A percentile compares a stretch with the other conserved stretches of the same genome.
These are phyloP conservation scores for Ogataea hybrid DNA, from an alignment of 1,139 yeast species.

Conservation along the genomic window DNA sequence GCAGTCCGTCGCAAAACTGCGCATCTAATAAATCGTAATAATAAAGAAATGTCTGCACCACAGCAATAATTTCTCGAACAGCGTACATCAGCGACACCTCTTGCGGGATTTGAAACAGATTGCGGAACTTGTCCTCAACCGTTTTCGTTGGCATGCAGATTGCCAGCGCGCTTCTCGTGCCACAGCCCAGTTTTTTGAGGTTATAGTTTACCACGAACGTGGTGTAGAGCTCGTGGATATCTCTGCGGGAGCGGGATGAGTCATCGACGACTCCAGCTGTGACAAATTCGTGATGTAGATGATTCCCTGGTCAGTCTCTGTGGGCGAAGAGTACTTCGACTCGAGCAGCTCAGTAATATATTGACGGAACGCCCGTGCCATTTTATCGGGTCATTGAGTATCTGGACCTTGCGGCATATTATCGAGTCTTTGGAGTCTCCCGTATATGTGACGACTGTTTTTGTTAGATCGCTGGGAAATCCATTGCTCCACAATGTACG, in stretches of 20 bases:
- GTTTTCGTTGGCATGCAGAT: slow-evolving; percentile 84
- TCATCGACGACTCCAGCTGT: slow-evolving; percentile 68
- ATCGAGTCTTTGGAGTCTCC: slow-evolving; percentile 71
- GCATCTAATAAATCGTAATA: slow-evolving; percentile 76
- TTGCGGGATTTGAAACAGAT: slow-evolving; percentile 60
- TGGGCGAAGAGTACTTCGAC: slow-evolving; percentile 57
- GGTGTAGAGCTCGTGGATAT: slow-evolving; percentile 46
- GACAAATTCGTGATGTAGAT: slow-evolving; percentile 81
- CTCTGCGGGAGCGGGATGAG: slow-evolving; percentile 63
- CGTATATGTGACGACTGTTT: slow-evolving; percentile 74
- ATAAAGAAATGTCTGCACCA: slow-evolving; percentile 72
- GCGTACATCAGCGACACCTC: slow-evolving; percentile 61
- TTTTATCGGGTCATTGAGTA: slow-evolving; percentile 50
- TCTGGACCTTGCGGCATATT: slow-evolving; percentile 56
- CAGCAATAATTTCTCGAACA: slow-evolving; percentile 67
- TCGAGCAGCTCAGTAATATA: slow-evolving; percentile 66
- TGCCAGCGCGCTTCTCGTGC: slow-evolving; percentile 78
- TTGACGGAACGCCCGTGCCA: slow-evolving; percentile 57
- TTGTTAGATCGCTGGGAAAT: slow-evolving; percentile 67
- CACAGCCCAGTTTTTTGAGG: slow-evolving; percentile 73
- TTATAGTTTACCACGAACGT: slow-evolving; percentile 72
- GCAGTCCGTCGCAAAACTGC: slow-evolving; percentile 73
- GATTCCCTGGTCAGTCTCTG: slow-evolving; percentile 50
- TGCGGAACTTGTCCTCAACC: slow-evolving; percentile 77
- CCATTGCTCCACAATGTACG: slow-evolving; percentile 95